Evolutionary conservation across 495 filamentous ascomycete genomes (phyloP), one percentile per base, ranked within the genome.

Genomic region (Daldinia bambusicola): DNA sequence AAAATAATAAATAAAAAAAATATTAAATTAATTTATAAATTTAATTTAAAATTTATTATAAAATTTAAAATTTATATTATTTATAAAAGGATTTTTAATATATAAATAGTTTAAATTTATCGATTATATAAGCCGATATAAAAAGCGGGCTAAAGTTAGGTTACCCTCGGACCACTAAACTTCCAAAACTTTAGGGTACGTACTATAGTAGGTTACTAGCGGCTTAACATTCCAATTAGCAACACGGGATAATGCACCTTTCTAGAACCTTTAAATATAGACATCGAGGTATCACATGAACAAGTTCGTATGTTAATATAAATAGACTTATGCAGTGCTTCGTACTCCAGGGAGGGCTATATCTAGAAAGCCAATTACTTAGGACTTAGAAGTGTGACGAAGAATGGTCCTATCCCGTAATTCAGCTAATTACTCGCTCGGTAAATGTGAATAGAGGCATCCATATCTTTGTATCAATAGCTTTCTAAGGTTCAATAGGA

Each of bases 161-260:
- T 40, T 58, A 26, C 37, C 48, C 7, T 66, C 20, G 7, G 63
- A 20, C 37, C 63, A 63, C 58, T 71, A 36, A 51, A 31, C 51
- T 71, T 36, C 38, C n/a, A n/a, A 26, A 26, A 12, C 18, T 62
- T 26, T 58, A 52, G 63, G 67, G 63, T 63, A 26, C 26, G 26
- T 26, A 26, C 26, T 26, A 1, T 26, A 3, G 26, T 1, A 65
- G 67, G 70, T 57, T 72, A 72, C 37, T 34, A 57, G 56, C 65
- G 70, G 70, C 70, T 72, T 71, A 63, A 63, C 12, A 31, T 22
- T 31, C 34, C 52, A 26, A 58, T 52, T 26, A 16, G 36, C 18
- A 6, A 32, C 30, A 45, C 6, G 16, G 22, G 18, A 43, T 30
- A 31, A 43, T 5, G 20, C 7, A 22, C 3, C 51, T 22, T 14